These are phyloP conservation scores for Microthlaspi erraticum DNA, from an alignment of 345 rosid genomes.

Conservation along the genomic window DNA sequence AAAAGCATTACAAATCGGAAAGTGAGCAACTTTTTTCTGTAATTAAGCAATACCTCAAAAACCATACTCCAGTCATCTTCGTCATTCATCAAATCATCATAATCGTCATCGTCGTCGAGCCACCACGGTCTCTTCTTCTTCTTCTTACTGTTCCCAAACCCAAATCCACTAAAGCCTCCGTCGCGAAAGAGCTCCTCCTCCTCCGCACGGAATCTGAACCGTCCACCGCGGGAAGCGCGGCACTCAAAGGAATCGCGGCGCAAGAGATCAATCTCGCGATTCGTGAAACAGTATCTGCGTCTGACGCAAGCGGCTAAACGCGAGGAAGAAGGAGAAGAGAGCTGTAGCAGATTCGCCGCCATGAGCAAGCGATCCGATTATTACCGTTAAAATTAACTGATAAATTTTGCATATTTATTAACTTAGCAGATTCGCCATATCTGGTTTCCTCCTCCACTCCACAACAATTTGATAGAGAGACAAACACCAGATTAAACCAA, in stretches of 20 bases:
- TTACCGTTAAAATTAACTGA: not conserved
- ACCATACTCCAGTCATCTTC: slow-evolving; percentile 60
- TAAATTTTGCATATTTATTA: too few species aligned
- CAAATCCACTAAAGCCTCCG: slow-evolving; percentile 38
- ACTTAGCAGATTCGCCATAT: too few species aligned
- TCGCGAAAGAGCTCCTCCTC: slow-evolving; percentile 44
- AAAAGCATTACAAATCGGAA: not conserved
- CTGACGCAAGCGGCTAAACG: not conserved
- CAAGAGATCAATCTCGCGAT: slow-evolving; percentile 18
- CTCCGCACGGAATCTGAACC: slow-evolving; percentile 41
- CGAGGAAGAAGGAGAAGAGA: slow-evolving; percentile 31
- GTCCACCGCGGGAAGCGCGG: slow-evolving; percentile 41
- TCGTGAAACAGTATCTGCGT: slow-evolving; percentile 9
- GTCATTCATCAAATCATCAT: slow-evolving; percentile 42
- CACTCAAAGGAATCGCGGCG: slow-evolving; percentile 39
- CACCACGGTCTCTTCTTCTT: slow-evolving; percentile 58
- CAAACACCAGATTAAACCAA: slow-evolving; percentile 2
- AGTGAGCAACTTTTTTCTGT: not conserved
- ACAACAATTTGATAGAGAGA: not conserved
- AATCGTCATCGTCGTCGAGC: slow-evolving; percentile 46
- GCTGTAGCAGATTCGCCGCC: slow-evolving; percentile 44
- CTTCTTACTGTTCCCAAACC: slow-evolving; percentile 43
- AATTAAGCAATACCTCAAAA: slow-evolving; percentile 59
- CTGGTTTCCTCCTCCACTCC: too few species aligned
- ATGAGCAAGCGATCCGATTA: not conserved